These are phyloP conservation scores for Phytophthora meadii DNA, from an alignment of 352 stramenopile species.

Conservation along the genomic window DNA sequence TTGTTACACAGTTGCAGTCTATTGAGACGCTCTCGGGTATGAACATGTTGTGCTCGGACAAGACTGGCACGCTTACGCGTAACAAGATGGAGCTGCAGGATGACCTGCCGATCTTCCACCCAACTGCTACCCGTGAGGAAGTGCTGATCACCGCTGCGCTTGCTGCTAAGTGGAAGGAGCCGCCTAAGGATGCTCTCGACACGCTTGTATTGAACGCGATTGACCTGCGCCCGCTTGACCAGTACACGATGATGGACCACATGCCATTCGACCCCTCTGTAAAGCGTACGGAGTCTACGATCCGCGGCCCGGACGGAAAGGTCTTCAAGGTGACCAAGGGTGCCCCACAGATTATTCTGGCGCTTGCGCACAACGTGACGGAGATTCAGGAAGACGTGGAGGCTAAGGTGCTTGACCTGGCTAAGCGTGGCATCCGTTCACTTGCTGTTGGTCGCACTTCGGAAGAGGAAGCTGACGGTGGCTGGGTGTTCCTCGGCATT, in stretches of 20 bases:
- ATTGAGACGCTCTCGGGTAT: constrained; percentile 95
- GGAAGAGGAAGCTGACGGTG: constrained; percentile 74
- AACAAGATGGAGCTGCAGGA: constrained; percentile 96
- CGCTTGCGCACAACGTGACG: constrained; percentile 73
- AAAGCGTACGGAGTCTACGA: constrained; percentile 94
- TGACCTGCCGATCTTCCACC: constrained; percentile 89
- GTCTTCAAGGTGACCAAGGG: constrained; percentile 96
- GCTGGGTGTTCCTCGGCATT: constrained; percentile 95
- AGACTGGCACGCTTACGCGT: constrained; percentile 95
- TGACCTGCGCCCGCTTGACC: constrained; percentile 81
- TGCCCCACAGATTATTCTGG: constrained; percentile 93
- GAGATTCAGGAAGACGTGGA: constrained; percentile 89
- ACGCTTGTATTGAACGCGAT: constrained; percentile 91
- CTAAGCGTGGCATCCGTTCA: constrained; percentile 86
- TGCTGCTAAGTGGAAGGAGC: constrained; percentile 94
- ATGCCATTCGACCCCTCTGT: constrained; percentile 82
- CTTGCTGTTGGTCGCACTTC: constrained; percentile 88
- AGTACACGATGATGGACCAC: constrained; percentile 87
- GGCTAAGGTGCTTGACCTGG: constrained; percentile 90
- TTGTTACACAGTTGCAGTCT: constrained; percentile 91
- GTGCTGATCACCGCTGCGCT: constrained; percentile 93
- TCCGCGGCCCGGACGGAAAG: constrained; percentile 77
- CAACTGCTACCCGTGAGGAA: constrained; percentile 81
- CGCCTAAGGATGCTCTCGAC: constrained; percentile 94
- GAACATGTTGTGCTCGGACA: constrained; percentile 96